Conservation (phyloP, 805 yeast species). For the Maudiozyma serrabonitensis region DNA sequence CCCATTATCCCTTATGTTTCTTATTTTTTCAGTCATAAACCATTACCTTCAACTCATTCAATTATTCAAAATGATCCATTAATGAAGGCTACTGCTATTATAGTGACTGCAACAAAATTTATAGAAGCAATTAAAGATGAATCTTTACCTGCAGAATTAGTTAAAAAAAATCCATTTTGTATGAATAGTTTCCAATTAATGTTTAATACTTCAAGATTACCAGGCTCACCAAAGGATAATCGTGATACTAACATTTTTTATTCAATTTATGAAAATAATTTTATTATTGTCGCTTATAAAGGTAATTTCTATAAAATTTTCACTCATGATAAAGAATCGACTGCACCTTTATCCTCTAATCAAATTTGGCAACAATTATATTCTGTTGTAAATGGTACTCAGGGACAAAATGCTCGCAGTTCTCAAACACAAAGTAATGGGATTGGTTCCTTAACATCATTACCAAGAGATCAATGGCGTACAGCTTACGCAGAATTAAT, state of each 20-base stretch:
- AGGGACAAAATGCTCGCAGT: background rate
- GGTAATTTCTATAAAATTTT: conserved; percentile 72
- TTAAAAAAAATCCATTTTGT: conserved; percentile 77
- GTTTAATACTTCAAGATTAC: conserved; percentile 85
- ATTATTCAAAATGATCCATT: conserved; percentile 52
- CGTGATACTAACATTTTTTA: conserved; percentile 54
- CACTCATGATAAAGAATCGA: conserved; percentile 37
- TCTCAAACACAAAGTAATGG: conserved; percentile 29
- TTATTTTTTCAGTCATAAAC: conserved; percentile 79
- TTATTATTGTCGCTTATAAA: conserved; percentile 61
- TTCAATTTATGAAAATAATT: conserved; percentile 42
- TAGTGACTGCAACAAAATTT: conserved; percentile 59
- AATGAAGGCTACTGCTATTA: conserved; percentile 66
- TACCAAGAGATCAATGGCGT: conserved; percentile 79
- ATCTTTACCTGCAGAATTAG: conserved; percentile 66
- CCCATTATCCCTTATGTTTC: conserved; percentile 94
- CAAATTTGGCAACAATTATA: conserved; percentile 51
- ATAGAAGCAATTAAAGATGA: conserved; percentile 57
- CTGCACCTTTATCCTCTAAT: conserved; percentile 34
- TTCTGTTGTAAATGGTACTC: conserved; percentile 34
- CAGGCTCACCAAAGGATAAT: conserved; percentile 34
- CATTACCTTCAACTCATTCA: conserved; percentile 34
- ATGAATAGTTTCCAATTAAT: conserved; percentile 87
- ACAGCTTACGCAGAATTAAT: conserved; percentile 47
- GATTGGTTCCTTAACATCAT: conserved; percentile 70